A percentile compares a stretch with the other conserved stretches of the same genome.
Conservation (phyloP, 257 asterid species). For the Osmanthus fragrans region DNA sequence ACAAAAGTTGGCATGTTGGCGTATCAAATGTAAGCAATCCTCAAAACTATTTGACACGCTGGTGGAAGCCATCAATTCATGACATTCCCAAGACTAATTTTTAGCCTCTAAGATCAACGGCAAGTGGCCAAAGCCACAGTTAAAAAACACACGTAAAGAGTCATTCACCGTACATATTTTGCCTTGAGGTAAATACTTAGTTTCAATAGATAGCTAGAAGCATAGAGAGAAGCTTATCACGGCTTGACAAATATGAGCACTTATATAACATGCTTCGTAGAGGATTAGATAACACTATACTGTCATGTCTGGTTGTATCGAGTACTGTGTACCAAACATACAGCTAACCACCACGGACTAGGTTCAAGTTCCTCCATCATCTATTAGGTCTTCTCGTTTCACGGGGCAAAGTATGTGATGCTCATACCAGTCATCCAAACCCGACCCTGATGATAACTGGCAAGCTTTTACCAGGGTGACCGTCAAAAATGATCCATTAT, state of each 20-base stretch:
- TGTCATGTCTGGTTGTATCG: background rate
- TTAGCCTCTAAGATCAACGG: background rate
- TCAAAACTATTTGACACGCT: background rate
- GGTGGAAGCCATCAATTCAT: background rate
- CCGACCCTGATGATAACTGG: background rate
- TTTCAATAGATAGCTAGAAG: background rate
- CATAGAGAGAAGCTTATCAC: background rate
- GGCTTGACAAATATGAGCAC: background rate
- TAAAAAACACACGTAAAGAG: background rate
- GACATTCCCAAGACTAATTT: background rate
- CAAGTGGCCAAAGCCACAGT: background rate
- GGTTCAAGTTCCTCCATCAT: constrained; percentile 8
- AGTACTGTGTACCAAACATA: constrained; percentile 4
- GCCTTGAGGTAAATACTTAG: background rate
- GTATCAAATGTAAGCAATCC: background rate
- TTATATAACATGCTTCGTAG: background rate
- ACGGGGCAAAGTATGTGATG: background rate
- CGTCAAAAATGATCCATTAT: background rate
- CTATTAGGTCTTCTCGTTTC: background rate
- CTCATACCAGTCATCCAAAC: background rate
- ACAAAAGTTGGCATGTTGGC: background rate
- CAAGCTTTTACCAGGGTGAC: background rate
- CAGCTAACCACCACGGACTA: background rate
- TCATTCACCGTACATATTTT: background rate
- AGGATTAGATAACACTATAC: background rate